Percentiles rank a stretch among this genome's conserved stretches.
Conservation (phyloP, 75 land plant species). For the Selaginella tamariscina region DNA sequence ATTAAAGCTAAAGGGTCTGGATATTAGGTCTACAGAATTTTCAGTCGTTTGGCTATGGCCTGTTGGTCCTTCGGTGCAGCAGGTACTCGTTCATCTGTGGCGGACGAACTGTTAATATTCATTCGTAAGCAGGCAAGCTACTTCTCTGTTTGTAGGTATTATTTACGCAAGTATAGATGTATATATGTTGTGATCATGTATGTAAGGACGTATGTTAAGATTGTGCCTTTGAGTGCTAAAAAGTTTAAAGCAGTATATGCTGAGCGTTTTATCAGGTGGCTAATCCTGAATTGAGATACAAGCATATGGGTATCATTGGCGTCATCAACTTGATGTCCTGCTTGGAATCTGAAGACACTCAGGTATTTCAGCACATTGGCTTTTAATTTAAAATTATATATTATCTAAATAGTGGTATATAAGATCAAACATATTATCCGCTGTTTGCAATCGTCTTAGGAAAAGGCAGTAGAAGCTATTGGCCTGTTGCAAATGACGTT, state of each 20-base stretch:
- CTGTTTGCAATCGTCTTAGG: slow-evolving; percentile 1
- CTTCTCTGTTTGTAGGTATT: too few relatives aligned
- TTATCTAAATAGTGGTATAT: too few relatives aligned
- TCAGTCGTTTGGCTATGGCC: slow-evolving; percentile 48
- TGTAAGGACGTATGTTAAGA: neutral
- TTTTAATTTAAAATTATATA: too few relatives aligned
- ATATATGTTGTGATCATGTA: slow-evolving; percentile 2
- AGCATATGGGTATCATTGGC: slow-evolving; percentile 83
- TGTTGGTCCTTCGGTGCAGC: slow-evolving; percentile 26
- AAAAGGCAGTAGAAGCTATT: slow-evolving; percentile 62
- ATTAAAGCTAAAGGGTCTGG: too few relatives aligned
- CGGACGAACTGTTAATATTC: slow-evolving; percentile 74
- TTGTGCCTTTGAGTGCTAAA: neutral
- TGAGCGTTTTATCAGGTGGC: slow-evolving; percentile 23
- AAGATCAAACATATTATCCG: too few relatives aligned
- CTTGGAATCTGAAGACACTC: slow-evolving; percentile 31
- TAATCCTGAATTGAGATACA: slow-evolving; percentile 60
- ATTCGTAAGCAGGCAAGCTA: slow-evolving; percentile 63
- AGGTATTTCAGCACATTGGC: slow-evolving; percentile 12
- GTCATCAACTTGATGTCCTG: slow-evolving; percentile 51
- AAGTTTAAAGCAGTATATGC: slow-evolving; percentile 3
- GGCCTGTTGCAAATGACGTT: slow-evolving; percentile 48
- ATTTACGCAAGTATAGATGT: too few relatives aligned
- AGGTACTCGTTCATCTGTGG: slow-evolving; percentile 37
- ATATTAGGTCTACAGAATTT: slow-evolving; percentile 80